phyloP scores from a whole-genome alignment of 2,329 filamentous ascomycete genomes.

The Fusarium austroafricanum region DNA sequence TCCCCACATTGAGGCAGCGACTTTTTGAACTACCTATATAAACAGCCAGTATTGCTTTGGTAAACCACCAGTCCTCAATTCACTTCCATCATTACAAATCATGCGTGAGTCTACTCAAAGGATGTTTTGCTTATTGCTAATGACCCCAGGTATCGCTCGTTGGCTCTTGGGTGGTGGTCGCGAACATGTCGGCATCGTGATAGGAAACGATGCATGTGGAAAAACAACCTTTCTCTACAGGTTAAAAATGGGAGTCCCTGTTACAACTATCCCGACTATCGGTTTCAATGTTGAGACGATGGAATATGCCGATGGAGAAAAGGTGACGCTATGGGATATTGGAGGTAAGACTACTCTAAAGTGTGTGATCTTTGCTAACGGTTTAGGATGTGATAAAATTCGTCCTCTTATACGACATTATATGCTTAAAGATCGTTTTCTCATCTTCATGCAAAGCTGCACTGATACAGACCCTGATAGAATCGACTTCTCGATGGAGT shows the following conservation, averaged over 20 bases:
- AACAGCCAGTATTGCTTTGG: not conserved
- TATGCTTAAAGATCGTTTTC: conserved; percentile 40
- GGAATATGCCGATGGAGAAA: conserved; percentile 29
- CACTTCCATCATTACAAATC: not conserved
- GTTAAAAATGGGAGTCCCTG: conserved; percentile 90
- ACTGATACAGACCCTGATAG: conserved; percentile 39
- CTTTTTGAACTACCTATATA: conserved; percentile 22
- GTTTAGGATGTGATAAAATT: conserved; percentile 45
- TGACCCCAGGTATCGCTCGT: conserved; percentile 31
- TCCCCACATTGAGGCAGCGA: conserved; percentile 40
- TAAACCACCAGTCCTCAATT: no score
- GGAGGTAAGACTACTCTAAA: conserved; percentile 36
- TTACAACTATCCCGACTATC: conserved; percentile 94
- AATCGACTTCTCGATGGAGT: conserved; percentile 44
- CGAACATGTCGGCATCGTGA: conserved; percentile 35
- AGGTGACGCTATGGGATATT: conserved; percentile 46
- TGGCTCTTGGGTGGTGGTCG: conserved; percentile 39
- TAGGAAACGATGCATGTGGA: conserved; percentile 59
- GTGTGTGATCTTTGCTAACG: not conserved
- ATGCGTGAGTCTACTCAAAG: conserved; percentile 31
- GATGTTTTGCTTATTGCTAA: not conserved
- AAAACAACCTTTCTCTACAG: conserved; percentile 84
- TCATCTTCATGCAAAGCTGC: conserved; percentile 49
- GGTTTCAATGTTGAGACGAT: conserved; percentile 94
- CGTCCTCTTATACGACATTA: conserved; percentile 46